Base-by-base conservation (phyloP, 345 rosid species). In the Melaleuca quinquenervia region DNA sequence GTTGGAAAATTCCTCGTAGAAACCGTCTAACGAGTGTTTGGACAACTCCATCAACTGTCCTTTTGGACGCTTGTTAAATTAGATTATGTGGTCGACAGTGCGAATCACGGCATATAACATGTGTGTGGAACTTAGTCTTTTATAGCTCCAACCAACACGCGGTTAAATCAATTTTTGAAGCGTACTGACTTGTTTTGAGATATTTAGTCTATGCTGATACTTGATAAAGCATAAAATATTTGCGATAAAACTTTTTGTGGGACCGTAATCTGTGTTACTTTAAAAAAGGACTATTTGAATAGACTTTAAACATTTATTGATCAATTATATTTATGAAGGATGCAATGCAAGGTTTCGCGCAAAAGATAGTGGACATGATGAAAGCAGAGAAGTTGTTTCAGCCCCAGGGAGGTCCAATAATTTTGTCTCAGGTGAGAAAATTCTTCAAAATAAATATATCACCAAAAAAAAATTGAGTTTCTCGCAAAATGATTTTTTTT, bases 391-490 rank as follows among this genome's bases (percentile, higher is more conserved):
- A 85, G 3, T 86, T 91, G 87, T 91, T 89, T 45, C 90, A 90
- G 87, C 88, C 90, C 51, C 93, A 89, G 80, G 92, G 93, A 27
- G 93, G 93, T 44, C 92, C 91, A 26, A 91, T 91, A 53, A 88
- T 91, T 86, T 89, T 90, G 16, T 85, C 91, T 83, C 93, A 91
- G 92, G 91, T 91, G 52, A 60, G 50, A 55, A 50, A 24, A 48
- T 48, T 51, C 24, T 32, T 41, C n/a, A 41, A 41, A 2, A 41
- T 2, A 41, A 41, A 41, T 41, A n/a, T 41, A 2, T 75, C 48
- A 44, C 29, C 60, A 76, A 16, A 18, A 20, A n/a, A 36, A n/a
- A 7, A 75, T 26, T 27, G 48, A 53, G 32, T 48, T 27, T 75
- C 48, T 2, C 26, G n/a, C 21, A 26, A 41, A 11, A 20, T 54